Evolutionary conservation across 2,329 filamentous ascomycete species (phyloP).

Genomic region (Epichloe glyceriae): DNA sequence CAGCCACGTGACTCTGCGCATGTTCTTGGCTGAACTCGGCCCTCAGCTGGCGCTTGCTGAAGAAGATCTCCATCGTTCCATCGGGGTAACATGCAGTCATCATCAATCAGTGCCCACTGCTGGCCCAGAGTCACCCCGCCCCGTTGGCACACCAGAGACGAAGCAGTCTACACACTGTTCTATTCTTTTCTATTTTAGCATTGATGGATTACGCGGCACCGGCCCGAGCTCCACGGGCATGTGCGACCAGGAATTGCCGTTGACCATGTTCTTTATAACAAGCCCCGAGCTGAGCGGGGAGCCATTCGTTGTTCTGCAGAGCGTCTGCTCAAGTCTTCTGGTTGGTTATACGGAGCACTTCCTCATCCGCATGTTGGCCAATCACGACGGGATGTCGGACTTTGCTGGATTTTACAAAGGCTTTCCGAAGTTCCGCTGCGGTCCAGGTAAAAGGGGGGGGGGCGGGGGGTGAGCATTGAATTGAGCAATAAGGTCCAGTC

Average conservation of each 20-base stretch:
- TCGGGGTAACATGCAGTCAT: neutral
- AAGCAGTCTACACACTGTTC: neutral
- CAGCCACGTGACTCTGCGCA: neutral
- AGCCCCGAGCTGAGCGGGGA: no score
- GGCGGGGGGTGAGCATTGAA: neutral
- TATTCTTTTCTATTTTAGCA: no score
- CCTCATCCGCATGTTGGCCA: conserved; percentile 1
- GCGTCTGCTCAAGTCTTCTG: no score
- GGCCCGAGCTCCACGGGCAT: no score
- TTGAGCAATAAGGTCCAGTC: neutral
- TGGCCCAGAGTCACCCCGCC: neutral
- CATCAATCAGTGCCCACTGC: neutral
- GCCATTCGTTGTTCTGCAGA: no score
- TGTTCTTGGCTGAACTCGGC: neutral
- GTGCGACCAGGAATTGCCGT: no score
- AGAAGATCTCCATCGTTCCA: neutral
- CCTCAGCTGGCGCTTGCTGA: neutral
- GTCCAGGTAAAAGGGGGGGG: neutral
- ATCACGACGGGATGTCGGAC: conserved; percentile 1
- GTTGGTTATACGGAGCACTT: no score
- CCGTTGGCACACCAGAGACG: neutral
- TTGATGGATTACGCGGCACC: no score
- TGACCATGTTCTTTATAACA: no score
- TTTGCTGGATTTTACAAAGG: neutral
- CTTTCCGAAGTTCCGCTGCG: neutral